A percentile compares a stretch with the other conserved stretches of the same genome.
Evolutionary conservation across 164 flowering plant genomes (phyloP).

Genomic region (Vitis labrusca): DNA sequence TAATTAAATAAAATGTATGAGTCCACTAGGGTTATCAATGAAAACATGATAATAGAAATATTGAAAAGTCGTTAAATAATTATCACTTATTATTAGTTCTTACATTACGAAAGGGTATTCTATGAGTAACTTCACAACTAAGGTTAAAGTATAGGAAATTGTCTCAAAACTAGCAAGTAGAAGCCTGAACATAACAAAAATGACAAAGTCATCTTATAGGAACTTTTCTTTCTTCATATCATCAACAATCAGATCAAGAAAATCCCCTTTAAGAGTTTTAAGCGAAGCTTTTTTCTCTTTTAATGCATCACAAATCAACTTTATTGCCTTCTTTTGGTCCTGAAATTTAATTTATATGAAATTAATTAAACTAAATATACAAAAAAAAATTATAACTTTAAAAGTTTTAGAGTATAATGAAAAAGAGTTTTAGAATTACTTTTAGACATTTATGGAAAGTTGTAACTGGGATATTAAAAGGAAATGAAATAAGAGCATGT

Average conservation of each 20-base stretch:
- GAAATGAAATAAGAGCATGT: slow-evolving; percentile 15
- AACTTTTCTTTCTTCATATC: slow-evolving; percentile 27
- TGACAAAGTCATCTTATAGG: slow-evolving; percentile 24
- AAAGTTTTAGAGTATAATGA: too few relatives aligned
- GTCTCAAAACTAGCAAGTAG: slow-evolving; percentile 25
- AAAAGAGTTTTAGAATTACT: too few relatives aligned
- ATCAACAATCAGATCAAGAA: slow-evolving; percentile 23
- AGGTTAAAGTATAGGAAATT: slow-evolving; percentile 19
- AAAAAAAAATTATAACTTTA: too few relatives aligned
- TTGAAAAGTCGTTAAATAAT: too few relatives aligned
- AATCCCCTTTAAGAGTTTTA: slow-evolving; percentile 19
- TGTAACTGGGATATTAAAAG: slow-evolving; percentile 23
- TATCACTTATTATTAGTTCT: slow-evolving; percentile 20
- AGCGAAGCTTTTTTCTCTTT: slow-evolving; percentile 16
- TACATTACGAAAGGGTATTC: slow-evolving; percentile 30
- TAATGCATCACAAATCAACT: slow-evolving; percentile 6
- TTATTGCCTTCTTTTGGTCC: slow-evolving; percentile 10
- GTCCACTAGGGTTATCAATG: background rate
- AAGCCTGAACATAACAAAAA: slow-evolving; percentile 24
- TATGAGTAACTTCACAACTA: slow-evolving; percentile 29
- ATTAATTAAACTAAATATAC: too few relatives aligned
- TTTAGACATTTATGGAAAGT: background rate
- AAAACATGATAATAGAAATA: background rate
- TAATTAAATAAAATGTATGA: too few relatives aligned
- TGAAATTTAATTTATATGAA: background rate